A percentile compares a stretch with the other conserved stretches of the same genome.
Conservation (phyloP, 192 early-diverging fungal species). For the Chytriomyces sp. region DNA sequence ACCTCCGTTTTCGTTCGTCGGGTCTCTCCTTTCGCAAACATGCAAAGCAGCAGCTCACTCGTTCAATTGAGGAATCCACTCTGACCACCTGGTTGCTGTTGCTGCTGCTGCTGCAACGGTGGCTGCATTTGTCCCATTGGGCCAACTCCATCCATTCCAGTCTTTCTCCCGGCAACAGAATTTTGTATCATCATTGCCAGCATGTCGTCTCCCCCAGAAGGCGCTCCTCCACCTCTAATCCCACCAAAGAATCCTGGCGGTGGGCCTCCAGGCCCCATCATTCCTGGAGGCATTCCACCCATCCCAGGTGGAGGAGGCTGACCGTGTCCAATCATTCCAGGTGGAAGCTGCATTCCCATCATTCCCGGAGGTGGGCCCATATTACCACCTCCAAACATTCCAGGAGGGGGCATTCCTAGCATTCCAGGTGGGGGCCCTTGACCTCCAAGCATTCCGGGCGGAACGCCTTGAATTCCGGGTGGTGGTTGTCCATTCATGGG, state of each 20-base stretch:
- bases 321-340: not conserved
- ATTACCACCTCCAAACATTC: not conserved
- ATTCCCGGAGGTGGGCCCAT: not conserved
- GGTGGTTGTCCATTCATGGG: conserved; percentile 18
- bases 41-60: no score
- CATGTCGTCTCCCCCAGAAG: conserved; percentile 1
- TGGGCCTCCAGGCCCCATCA: not conserved
- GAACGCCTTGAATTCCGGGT: conserved; percentile 2
- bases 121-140: not conserved
- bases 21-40: no score
- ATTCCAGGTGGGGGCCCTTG: conserved; percentile 14
- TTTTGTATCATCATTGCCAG: conserved; percentile 5
- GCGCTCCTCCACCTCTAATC: not conserved
- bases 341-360: not conserved
- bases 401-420: not conserved
- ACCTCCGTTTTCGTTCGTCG: no score
- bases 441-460: not conserved
- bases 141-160: not conserved
- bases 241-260: conserved; percentile 6
- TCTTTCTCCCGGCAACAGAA: not conserved
- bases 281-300: conserved; percentile 1
- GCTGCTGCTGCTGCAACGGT: not conserved
- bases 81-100: no score
- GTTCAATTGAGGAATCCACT: no score
- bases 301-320: not conserved